phyloP scores from a whole-genome alignment of 768 basidiomycete genomes.

The Dentipellis fragilis region DNA sequence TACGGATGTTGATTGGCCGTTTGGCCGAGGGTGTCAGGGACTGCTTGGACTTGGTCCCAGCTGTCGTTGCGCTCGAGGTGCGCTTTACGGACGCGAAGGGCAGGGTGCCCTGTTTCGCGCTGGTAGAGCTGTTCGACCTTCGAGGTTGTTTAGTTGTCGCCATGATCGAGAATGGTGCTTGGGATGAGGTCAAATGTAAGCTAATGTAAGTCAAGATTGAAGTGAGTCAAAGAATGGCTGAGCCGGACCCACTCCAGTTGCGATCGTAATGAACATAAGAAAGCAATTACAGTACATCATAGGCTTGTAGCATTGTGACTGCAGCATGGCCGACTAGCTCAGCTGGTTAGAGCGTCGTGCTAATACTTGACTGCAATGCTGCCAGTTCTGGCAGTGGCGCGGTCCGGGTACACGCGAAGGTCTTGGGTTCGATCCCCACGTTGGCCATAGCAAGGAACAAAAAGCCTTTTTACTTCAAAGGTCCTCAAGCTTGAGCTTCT shows the following conservation, averaged over 20 bases:
- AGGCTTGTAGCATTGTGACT: neutral
- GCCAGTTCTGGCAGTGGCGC: neutral
- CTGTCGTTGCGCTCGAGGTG: conserved; percentile 8
- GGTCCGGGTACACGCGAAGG: conserved; percentile 10
- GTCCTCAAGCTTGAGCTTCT: no score
- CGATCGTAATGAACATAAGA: neutral
- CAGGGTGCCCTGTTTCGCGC: conserved; percentile 10
- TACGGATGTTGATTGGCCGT: neutral
- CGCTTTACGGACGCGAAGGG: conserved; percentile 12
- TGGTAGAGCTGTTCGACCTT: conserved; percentile 2
- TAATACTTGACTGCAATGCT: conserved; percentile 35
- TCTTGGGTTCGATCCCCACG: conserved; percentile 17
- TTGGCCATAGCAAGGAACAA: no score
- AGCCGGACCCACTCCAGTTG: neutral
- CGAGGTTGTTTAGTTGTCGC: conserved; percentile 7
- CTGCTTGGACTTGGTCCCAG: conserved; percentile 8
- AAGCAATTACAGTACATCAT: neutral
- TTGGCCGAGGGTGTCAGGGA: neutral
- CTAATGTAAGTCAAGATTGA: neutral
- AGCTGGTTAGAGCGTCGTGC: conserved; percentile 91
- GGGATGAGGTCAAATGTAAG: no score
- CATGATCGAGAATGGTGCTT: neutral
- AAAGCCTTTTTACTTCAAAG: no score
- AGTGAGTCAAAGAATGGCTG: neutral
- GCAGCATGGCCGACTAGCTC: conserved; percentile 69